Evolutionary conservation across 2,329 filamentous ascomycete species (phyloP), one percentile per base, ranked within the genome.

Genomic region (Fusarium tuaranense): DNA sequence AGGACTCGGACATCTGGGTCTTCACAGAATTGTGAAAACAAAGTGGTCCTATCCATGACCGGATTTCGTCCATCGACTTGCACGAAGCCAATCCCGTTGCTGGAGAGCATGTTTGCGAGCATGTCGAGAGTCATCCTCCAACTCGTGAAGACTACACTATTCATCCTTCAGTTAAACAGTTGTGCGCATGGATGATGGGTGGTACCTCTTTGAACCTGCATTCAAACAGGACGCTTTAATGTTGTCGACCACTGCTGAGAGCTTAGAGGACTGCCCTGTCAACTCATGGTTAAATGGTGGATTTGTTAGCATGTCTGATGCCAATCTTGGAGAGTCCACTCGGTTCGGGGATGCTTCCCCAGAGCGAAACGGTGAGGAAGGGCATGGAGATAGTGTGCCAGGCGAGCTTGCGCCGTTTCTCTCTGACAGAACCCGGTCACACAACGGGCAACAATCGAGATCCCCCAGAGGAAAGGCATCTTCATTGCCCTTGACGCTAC

Each of bases 111-210:
- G 1, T 1, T 7, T 0, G 63, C 68, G 0, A 71, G 0, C 0
- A 41, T n/a, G 0, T 71, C 68, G 2, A 71, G 58, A 0, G 68
- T 68, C 0, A 36, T 44, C 20, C 58, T 46, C 69, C 69, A 71
- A 0, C 58, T 32, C 0, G 69, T 68, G 4, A 71, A 57, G 1
- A 71, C 68, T 0, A 71, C 58, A 13, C 69, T 71, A 1, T 8
- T 0, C 0, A 0, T 51, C 4, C 0, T 1, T 25, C 59, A 34
- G 32, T 34, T 34, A 34, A 34, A 34, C 13, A 34, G 32, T 34
- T 34, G 12, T 14, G 12, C 2, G 32, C 6, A 34, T 34, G 32
- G 12, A 34, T 34, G 13, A 14, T 34, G 32, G 12, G 2, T 34
- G 12, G 32, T 34, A 71, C 69, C 69, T 71, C 22, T 67, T 71